Percentiles rank a stretch among this genome's conserved stretches.
Evolutionary conservation across 2,329 filamentous ascomycete species (phyloP).

Genomic region (Fonsecaea multimorphosa): DNA sequence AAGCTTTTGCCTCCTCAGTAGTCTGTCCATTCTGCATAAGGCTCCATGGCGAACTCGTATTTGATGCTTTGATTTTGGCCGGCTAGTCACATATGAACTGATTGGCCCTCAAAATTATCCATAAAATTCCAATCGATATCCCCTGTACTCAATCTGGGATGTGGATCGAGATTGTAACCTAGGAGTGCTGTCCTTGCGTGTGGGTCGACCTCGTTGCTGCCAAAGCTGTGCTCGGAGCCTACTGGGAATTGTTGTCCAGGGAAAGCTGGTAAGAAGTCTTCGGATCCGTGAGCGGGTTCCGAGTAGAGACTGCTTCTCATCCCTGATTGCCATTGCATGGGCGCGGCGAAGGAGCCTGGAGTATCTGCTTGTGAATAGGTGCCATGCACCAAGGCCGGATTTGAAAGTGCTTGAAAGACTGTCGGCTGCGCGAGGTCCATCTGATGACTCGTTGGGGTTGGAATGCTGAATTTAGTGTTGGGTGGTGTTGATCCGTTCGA

Average conservation of each 20-base stretch:
- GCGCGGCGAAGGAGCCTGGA: constrained; percentile 24
- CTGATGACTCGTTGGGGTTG: constrained; percentile 31
- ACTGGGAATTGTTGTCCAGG: constrained; percentile 41
- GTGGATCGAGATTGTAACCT: constrained; percentile 40
- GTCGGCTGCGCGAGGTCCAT: constrained; percentile 35
- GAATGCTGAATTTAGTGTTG: constrained; percentile 28
- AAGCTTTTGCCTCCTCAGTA: neutral
- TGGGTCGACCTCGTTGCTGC: constrained; percentile 36
- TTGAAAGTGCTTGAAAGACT: constrained; percentile 36
- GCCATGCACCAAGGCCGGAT: constrained; percentile 25
- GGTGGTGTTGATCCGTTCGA: constrained; percentile 32
- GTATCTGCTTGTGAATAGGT: constrained; percentile 31
- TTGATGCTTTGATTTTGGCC: neutral
- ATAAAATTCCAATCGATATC: constrained; percentile 39
- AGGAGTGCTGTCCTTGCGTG: constrained; percentile 38
- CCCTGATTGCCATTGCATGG: constrained; percentile 27
- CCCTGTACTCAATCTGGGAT: constrained; percentile 35
- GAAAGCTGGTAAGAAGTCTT: constrained; percentile 41
- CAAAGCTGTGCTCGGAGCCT: constrained; percentile 38
- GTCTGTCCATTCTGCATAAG: constrained; percentile 7
- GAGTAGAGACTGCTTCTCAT: constrained; percentile 31
- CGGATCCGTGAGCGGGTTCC: constrained; percentile 22
- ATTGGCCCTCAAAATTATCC: constrained; percentile 29
- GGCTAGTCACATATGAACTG: constrained; percentile 28
- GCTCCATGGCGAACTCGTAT: neutral